These are phyloP conservation scores for Nannochloropsis salina DNA, from an alignment of 108 stramenopile species.

Conservation along the genomic window DNA sequence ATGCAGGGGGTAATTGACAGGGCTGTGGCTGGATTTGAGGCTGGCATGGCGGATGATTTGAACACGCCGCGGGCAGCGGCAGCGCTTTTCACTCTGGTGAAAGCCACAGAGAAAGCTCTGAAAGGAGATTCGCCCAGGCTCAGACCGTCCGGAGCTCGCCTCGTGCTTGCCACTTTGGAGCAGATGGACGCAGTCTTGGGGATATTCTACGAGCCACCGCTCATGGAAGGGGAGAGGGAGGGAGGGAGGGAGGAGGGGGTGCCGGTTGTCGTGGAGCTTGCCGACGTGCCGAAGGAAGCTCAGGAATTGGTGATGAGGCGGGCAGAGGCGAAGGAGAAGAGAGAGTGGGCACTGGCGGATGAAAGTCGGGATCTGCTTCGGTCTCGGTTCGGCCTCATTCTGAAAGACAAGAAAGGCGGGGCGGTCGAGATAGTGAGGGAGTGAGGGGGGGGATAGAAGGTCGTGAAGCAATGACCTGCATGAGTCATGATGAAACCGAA, in stretches of 20 bases:
- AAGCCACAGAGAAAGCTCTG: constrained; percentile 30
- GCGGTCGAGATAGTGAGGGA: neutral
- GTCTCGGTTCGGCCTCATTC: neutral
- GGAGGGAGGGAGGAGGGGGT: constrained; percentile 21
- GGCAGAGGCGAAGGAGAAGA: constrained; percentile 30
- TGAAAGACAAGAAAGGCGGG: neutral
- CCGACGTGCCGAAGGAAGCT: constrained; percentile 24
- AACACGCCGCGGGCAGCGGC: constrained; percentile 38
- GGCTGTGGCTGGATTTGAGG: constrained; percentile 26
- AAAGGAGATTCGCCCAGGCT: neutral
- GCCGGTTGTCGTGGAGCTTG: neutral
- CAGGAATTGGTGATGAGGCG: constrained; percentile 30
- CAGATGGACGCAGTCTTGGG: constrained; percentile 40
- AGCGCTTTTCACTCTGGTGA: constrained; percentile 41
- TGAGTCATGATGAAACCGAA: too few species aligned
- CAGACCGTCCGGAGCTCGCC: constrained; percentile 22
- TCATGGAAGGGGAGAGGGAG: constrained; percentile 11
- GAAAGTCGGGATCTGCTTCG: neutral
- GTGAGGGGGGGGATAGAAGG: neutral
- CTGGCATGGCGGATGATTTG: constrained; percentile 49
- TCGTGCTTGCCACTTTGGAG: constrained; percentile 33
- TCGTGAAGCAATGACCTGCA: too few species aligned
- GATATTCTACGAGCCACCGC: constrained; percentile 40
- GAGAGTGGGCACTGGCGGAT: constrained; percentile 37
- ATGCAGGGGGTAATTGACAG: constrained; percentile 12